A percentile compares a stretch with the other conserved stretches of the same genome.
Conservation (phyloP, 2,329 filamentous ascomycete genomes). For the Dactylellina parvicollis region DNA sequence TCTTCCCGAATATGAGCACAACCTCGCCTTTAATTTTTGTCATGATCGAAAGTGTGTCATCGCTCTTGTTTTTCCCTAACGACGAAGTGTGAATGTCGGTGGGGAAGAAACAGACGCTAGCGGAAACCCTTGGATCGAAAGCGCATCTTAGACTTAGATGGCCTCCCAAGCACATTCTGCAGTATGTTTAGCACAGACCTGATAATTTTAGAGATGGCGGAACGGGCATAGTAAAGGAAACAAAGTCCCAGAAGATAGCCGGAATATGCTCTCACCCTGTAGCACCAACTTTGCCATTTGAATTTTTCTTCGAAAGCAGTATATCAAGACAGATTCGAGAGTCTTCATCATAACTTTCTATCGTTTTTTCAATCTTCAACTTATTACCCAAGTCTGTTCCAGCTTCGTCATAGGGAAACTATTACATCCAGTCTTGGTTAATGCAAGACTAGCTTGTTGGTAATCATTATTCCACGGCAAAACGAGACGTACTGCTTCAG, state of each 20-base stretch:
- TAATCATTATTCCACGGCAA: not conserved
- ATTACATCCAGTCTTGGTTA: not conserved
- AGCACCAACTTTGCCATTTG: slow-evolving; percentile 80
- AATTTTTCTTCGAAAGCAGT: slow-evolving; percentile 77
- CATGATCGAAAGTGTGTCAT: slow-evolving; percentile 71
- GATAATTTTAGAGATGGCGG: not conserved
- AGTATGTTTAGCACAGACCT: not conserved
- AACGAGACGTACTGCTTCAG: slow-evolving; percentile 68
- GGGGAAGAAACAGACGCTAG: slow-evolving; percentile 87
- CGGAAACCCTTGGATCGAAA: slow-evolving; percentile 78
- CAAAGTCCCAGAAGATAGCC: not conserved
- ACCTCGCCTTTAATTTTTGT: slow-evolving; percentile 79
- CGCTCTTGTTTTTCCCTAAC: slow-evolving; percentile 74
- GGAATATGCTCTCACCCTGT: slow-evolving; percentile 62
- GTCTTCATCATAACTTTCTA: slow-evolving; percentile 87
- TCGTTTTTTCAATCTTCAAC: slow-evolving; percentile 79
- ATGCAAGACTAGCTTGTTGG: no score
- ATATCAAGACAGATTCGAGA: slow-evolving; percentile 74
- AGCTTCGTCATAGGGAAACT: slow-evolving; percentile 81
- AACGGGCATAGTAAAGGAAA: not conserved
- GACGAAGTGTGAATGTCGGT: slow-evolving; percentile 86
- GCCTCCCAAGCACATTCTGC: slow-evolving; percentile 90
- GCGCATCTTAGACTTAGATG: slow-evolving; percentile 74
- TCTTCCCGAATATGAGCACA: slow-evolving; percentile 89
- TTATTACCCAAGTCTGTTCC: slow-evolving; percentile 89